phyloP scores from a whole-genome alignment of 202 grass and related monocot genomes.

The Eragrostis tef region DNA sequence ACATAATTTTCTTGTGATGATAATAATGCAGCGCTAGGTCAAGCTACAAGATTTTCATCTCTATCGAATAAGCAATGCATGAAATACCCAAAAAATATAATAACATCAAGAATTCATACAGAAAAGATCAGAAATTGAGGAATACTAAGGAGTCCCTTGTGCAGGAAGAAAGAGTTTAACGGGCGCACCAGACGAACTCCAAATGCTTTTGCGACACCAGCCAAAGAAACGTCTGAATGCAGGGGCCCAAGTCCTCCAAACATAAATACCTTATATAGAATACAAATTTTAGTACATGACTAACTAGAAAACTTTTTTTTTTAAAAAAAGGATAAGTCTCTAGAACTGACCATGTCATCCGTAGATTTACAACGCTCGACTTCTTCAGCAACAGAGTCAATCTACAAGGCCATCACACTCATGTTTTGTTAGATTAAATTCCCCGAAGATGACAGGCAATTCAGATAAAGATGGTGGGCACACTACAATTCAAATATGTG shows the following conservation, averaged over 20 bases:
- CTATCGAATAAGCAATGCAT: conserved; percentile 34
- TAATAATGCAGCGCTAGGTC: no score
- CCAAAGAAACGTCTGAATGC: conserved; percentile 87
- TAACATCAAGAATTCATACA: conserved; percentile 4
- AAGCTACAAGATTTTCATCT: conserved; percentile 31
- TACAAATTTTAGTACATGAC: conserved; percentile 25
- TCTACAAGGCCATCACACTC: conserved; percentile 53
- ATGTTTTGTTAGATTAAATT: conserved; percentile 34
- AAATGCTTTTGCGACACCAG: conserved; percentile 97
- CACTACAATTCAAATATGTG: no score
- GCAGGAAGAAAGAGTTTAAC: conserved; percentile 22
- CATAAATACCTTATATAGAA: conserved; percentile 77
- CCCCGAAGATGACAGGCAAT: conserved; percentile 26
- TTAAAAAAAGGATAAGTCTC: conserved; percentile 41
- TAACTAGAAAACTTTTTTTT: conserved; percentile 39
- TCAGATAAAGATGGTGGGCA: conserved; percentile 5
- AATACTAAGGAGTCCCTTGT: conserved; percentile 25
- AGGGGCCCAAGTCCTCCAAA: conserved; percentile 93
- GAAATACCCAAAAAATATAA: not conserved
- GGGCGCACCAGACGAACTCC: conserved; percentile 82
- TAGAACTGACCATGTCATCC: conserved; percentile 71
- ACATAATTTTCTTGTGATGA: no score
- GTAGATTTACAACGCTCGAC: conserved; percentile 73
- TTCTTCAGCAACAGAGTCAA: conserved; percentile 91
- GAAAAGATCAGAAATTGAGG: not conserved